Base-by-base conservation (phyloP, 2,329 filamentous ascomycete genomes). In the Fusarium tanahbumbuense region DNA sequence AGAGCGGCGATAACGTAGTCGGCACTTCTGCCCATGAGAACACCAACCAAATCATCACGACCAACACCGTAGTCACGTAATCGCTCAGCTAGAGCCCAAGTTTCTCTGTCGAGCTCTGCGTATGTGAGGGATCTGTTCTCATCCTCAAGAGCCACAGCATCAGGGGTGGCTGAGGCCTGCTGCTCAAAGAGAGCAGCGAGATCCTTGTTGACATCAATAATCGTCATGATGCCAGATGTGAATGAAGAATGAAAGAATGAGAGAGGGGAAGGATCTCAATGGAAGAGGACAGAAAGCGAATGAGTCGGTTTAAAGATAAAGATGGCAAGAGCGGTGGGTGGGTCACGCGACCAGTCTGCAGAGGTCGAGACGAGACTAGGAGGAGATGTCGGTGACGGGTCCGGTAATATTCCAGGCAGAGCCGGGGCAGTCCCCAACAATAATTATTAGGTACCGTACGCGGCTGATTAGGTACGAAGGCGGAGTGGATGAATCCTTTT, bases 1-100 rank as follows among this genome's bases (percentile, higher is more conserved):
- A 95, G 83, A 76, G 91, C 93, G 18, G 92, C 89, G 78, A 94
- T 89, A 65, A 95, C 91, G 79, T 94, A 93, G 80, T 93, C 87
- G 50, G 91, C 91, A 77, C 91, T 93, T 57, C 92, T 89, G 59
- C 89, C 90, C 76, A 94, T 86, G 55, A 94, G 85, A 44, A 95
- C 89, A 56, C 92, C 92, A 32, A 94, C 92, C 20, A 93, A 85
- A 71, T 85, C 86, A 78, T 95, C 92, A 63, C 92, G 89, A 60
- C 88, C 86, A 57, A 94, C 92, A 45, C 91, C 91, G 80, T 90
- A 85, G 57, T 82, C 79, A 45, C 89, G 90, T 53, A 95, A 86
- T 47, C 86, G 87, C 73, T 84, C 81, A 59, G 91, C 86, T 60
- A 94, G 87, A n/a, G 82, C 81, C 62, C 86, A 86, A 47, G 92